Evolutionary conservation across 192 early-diverging fungal genomes (phyloP).

Genomic region (Entomortierella parvispora): DNA sequence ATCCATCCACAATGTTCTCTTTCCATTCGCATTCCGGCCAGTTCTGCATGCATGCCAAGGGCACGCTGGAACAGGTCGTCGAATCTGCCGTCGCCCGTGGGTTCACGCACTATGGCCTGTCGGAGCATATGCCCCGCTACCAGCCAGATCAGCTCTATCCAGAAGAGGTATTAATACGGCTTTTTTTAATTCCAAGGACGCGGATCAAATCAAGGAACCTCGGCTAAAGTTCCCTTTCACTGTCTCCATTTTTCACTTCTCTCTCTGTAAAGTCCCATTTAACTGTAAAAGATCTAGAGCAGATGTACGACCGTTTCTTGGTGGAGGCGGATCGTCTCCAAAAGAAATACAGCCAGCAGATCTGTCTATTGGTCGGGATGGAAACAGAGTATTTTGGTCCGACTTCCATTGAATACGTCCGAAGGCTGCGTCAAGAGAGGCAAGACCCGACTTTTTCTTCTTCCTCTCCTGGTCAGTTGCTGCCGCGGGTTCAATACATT

Average conservation of each 20-base stretch:
- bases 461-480: background rate
- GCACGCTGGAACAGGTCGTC: conserved; percentile 85
- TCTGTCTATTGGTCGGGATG: conserved; percentile 81
- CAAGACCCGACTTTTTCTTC: background rate
- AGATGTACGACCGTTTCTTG: conserved; percentile 75
- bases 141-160: conserved; percentile 86
- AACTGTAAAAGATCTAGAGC: conserved; percentile 68
- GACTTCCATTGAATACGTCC: conserved; percentile 59
- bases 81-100: conserved; percentile 73
- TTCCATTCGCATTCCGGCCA: conserved; percentile 95
- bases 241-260: conserved; percentile 5
- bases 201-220: background rate
- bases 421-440: conserved; percentile 57
- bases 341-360: conserved; percentile 70
- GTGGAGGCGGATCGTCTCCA: conserved; percentile 79
- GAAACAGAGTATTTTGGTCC: conserved; percentile 79
- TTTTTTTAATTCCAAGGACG: background rate
- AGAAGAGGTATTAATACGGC: conserved; percentile 73
- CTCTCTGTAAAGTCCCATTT: conserved; percentile 64
- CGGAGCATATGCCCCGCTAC: conserved; percentile 93
- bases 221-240: too few species aligned
- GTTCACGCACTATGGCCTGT: conserved; percentile 84
- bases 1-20: conserved; percentile 64
- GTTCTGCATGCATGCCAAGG: conserved; percentile 94
- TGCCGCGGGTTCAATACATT: conserved; percentile 77